Evolutionary conservation across 208 protist genomes (phyloP).

Genomic region (Tetramitus jugosus): DNA sequence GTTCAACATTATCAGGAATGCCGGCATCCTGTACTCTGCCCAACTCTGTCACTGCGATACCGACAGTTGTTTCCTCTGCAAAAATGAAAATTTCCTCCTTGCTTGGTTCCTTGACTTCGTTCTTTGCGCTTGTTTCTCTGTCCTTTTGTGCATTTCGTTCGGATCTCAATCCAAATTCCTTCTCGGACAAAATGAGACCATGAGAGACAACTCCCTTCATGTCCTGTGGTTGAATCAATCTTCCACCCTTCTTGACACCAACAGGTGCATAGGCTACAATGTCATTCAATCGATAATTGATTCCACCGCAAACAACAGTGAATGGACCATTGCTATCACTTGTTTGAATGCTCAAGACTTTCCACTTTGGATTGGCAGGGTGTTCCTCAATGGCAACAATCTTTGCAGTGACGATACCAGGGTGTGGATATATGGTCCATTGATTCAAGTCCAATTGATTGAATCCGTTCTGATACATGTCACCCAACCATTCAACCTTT

Average conservation of each 20-base stretch:
- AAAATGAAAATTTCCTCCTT: slow-evolving; percentile 8
- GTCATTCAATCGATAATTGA: slow-evolving; percentile 32
- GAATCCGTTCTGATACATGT: slow-evolving; percentile 23
- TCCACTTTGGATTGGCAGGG: slow-evolving; percentile 30
- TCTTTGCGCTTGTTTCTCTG: not conserved
- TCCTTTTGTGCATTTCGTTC: too few relatives aligned
- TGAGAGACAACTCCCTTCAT: slow-evolving; percentile 30
- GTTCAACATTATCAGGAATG: not conserved
- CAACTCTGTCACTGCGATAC: slow-evolving; percentile 25
- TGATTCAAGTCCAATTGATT: slow-evolving; percentile 24
- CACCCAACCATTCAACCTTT: slow-evolving; percentile 27
- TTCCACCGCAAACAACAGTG: slow-evolving; percentile 38
- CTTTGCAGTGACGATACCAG: slow-evolving; percentile 31
- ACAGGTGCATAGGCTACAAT: slow-evolving; percentile 37
- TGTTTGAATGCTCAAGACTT: slow-evolving; percentile 22
- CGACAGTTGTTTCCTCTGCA: not conserved
- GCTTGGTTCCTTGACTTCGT: too few relatives aligned
- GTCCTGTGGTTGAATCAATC: slow-evolving; percentile 23
- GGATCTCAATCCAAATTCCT: slow-evolving; percentile 14
- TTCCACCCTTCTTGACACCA: slow-evolving; percentile 27
- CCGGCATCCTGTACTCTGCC: not conserved
- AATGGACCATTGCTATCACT: not conserved
- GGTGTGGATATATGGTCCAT: slow-evolving; percentile 29
- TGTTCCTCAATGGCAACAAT: slow-evolving; percentile 30
- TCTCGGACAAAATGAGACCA: slow-evolving; percentile 33